A percentile compares a stretch with the other conserved stretches of the same genome.
phyloP scores from a whole-genome alignment of 1,284 basidiomycete genomes.

The Takashimella koratensis region DNA sequence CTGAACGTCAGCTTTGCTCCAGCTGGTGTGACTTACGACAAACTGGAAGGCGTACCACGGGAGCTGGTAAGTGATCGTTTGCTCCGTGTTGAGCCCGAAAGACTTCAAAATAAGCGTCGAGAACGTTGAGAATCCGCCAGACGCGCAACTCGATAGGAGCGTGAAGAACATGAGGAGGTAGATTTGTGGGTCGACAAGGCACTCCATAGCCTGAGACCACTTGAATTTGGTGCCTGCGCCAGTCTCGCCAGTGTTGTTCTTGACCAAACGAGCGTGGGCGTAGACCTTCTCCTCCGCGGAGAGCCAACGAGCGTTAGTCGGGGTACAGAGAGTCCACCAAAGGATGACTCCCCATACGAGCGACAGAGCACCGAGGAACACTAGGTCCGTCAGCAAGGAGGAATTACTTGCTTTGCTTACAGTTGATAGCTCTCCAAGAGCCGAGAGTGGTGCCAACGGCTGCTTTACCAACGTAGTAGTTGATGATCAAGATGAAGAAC shows the following conservation, averaged over 20 bases:
- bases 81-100: constrained; percentile 17
- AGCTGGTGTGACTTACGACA: too few relatives aligned
- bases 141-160: constrained; percentile 6
- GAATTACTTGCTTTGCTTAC: not conserved
- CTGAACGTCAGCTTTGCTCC: too few relatives aligned
- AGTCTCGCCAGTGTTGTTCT: constrained; percentile 15
- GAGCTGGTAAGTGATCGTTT: constrained; percentile 27
- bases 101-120: constrained; percentile 19
- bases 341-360: constrained; percentile 15
- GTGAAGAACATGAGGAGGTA: constrained; percentile 15
- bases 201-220: constrained; percentile 15
- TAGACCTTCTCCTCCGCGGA: constrained; percentile 8
- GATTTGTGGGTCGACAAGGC: constrained; percentile 13
- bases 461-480: constrained; percentile 6
- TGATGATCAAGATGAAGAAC: constrained; percentile 12
- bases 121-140: constrained; percentile 18
- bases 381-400: not conserved
- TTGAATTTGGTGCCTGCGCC: constrained; percentile 13
- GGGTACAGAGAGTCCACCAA: constrained; percentile 3
- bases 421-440: constrained; percentile 14
- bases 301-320: constrained; percentile 12
- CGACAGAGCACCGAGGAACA: constrained; percentile 16
- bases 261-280: constrained; percentile 12
- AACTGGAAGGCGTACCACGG: constrained; percentile 34
- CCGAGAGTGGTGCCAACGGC: constrained; percentile 6